A percentile compares a stretch with the other conserved stretches of the same genome.
phyloP scores from a whole-genome alignment of 2,329 filamentous ascomycete species.

The Ceratocystis cubensis region DNA sequence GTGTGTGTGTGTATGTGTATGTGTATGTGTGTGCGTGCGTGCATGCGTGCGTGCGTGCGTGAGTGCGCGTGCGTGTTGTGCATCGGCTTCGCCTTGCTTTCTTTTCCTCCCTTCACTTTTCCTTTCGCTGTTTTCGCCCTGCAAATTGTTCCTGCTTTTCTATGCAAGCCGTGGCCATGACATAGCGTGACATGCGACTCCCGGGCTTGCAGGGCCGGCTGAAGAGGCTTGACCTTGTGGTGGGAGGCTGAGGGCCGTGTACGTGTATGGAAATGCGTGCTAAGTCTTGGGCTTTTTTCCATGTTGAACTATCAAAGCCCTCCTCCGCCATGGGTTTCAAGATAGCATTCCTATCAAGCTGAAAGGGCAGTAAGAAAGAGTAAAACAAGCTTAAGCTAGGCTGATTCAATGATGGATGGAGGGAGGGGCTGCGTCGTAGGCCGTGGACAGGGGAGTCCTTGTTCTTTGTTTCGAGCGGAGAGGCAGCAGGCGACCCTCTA shows the following conservation, averaged over 20 bases:
- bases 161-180: background rate
- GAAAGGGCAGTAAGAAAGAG: background rate
- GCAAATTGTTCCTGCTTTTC: too few relatives aligned
- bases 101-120: background rate
- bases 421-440: background rate
- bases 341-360: background rate
- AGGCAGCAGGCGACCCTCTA: background rate
- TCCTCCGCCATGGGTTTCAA: background rate
- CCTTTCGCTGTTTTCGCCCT: background rate
- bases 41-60: background rate
- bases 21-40: background rate
- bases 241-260: too few relatives aligned
- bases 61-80: background rate
- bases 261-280: background rate
- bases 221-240: too few relatives aligned
- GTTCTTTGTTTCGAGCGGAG: constrained; percentile 1
- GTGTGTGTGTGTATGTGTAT: background rate
- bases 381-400: constrained; percentile 4
- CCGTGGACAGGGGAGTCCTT: background rate
- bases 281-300: background rate
- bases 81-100: constrained; percentile 7
- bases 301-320: background rate
- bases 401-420: background rate
- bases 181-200: background rate
- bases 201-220: too few relatives aligned